Conservation (phyloP, 2,329 filamentous ascomycete species). For the Ophiostoma angusticollis region DNA sequence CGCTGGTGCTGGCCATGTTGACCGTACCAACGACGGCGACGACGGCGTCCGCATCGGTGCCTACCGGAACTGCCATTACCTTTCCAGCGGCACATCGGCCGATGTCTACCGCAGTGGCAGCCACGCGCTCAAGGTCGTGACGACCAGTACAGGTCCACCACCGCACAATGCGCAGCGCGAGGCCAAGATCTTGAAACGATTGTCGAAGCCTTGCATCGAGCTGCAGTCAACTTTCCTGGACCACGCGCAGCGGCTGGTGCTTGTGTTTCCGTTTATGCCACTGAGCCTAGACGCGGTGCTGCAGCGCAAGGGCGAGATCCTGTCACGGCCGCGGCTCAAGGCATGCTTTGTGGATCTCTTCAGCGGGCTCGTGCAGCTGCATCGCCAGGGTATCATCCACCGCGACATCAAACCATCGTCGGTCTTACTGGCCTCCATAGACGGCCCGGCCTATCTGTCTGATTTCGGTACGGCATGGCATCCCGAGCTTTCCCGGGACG, state of each 20-base stretch:
- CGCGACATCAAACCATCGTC: conserved; percentile 92
- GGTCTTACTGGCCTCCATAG: conserved; percentile 54
- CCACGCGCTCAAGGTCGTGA: conserved; percentile 74
- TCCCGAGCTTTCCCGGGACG: conserved; percentile 38
- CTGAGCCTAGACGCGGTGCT: conserved; percentile 60
- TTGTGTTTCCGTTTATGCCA: conserved; percentile 77
- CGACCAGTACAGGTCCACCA: conserved; percentile 55
- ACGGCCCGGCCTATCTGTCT: conserved; percentile 64
- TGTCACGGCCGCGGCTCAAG: conserved; percentile 22
- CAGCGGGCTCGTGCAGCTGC: conserved; percentile 56
- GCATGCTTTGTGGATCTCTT: conserved; percentile 55
- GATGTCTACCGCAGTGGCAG: conserved; percentile 59
- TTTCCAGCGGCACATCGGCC: conserved; percentile 64
- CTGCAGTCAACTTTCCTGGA: conserved; percentile 65
- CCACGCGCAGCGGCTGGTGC: conserved; percentile 55
- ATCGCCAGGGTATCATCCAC: conserved; percentile 68
- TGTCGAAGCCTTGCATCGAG: conserved; percentile 46
- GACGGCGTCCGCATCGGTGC: conserved; percentile 37
- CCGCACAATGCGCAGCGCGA: conserved; percentile 79
- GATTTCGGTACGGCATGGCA: conserved; percentile 94
- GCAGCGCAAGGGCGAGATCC: conserved; percentile 16
- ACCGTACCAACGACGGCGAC: conserved; percentile 8
- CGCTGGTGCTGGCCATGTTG: not conserved
- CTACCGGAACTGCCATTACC: conserved; percentile 39
- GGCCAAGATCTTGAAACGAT: conserved; percentile 53